Evolutionary conservation across 305 asterid species (phyloP), one percentile per base, ranked within the genome.

Genomic region (Ilex paraguariensis): DNA sequence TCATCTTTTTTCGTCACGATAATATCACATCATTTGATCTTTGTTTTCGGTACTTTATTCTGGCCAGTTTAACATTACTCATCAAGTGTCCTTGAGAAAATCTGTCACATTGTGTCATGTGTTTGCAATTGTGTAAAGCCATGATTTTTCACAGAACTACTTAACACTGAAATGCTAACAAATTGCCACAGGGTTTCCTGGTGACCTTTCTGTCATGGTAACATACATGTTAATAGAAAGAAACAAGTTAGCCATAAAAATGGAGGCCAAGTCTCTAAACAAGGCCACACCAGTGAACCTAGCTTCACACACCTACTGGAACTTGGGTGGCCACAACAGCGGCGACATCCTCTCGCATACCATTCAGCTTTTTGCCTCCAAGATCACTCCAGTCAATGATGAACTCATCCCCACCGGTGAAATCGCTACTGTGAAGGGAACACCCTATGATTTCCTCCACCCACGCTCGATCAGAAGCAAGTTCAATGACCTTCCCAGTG

Each of bases 271-370:
- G 51, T 64, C 98, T 8, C 56, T 71, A 0, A 77, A 60, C 77
- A 87, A 81, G 67, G 59, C 95, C 21, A 91, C 95, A 14, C 95
- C 96, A 6, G 77, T 91, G 15, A 88, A 91, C 60, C 79, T 91
- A 28, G 96, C 90, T 12, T 81, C 95, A 56, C 96, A 91, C 77
- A 71, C 87, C 11, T 91, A 91, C 64, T 91, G 95, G 95, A 91
- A 91, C 57, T 92, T 91, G 0, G 91, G 71, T 1, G 97, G 98
- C 66, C 95, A 89, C 33, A 69, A 30, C 10, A 87, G 85, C 4
- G 97, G 97, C 9, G 55, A 74, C 71, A 81, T 89, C 3, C 58
- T 89, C 1, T 81, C 96, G 0, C 93, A 89, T 70, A 74, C 70
- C 0, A 68, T 89, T 77, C 87, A 77, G 53, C 74, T 92, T 48